A percentile compares a stretch with the other conserved stretches of the same genome.
These are phyloP conservation scores for Lyophyllum semitale DNA, from an alignment of 768 basidiomycete species.

Conservation along the genomic window DNA sequence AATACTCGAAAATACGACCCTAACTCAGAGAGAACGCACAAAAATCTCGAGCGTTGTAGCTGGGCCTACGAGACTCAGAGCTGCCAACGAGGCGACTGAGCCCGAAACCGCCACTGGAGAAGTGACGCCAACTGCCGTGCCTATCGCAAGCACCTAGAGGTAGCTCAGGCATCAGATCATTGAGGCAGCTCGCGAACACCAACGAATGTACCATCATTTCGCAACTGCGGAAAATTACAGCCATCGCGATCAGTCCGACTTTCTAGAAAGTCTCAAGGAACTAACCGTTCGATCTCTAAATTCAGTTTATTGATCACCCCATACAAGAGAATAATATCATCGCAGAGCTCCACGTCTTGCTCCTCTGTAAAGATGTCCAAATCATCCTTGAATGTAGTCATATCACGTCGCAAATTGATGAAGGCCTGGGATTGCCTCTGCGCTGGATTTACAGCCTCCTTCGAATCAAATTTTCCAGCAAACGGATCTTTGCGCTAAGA, in stretches of 20 bases:
- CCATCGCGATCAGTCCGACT: background rate
- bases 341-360: constrained; percentile 7
- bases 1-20: background rate
- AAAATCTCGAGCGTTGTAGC: background rate
- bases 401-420: constrained; percentile 6
- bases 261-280: background rate
- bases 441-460: background rate
- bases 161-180: background rate
- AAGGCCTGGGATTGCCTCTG: constrained; percentile 5
- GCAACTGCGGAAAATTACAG: background rate
- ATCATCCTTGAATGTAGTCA: constrained; percentile 5
- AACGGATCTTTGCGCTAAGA: constrained; percentile 10
- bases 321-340: constrained; percentile 1
- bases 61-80: background rate
- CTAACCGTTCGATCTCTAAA: constrained; percentile 10
- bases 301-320: constrained; percentile 11
- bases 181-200: background rate
- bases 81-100: background rate
- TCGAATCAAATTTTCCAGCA: background rate
- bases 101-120: background rate
- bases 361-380: constrained; percentile 12
- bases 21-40: background rate
- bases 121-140: background rate
- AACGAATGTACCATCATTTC: background rate
- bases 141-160: background rate